Evolutionary conservation across 495 filamentous ascomycete species (phyloP).

Genomic region (Neurospora sp.): DNA sequence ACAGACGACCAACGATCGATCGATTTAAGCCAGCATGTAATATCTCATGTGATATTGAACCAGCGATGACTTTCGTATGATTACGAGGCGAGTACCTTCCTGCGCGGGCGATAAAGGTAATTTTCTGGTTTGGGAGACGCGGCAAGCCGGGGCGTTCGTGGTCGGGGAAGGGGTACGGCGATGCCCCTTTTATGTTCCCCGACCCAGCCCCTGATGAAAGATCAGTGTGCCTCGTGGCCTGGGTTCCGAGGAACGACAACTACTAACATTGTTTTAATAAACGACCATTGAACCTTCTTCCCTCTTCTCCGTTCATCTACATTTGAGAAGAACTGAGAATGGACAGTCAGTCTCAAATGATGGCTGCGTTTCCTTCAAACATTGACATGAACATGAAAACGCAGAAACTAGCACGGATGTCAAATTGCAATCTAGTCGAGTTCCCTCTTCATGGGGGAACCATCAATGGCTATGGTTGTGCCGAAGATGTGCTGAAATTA

Average conservation of each 20-base stretch:
- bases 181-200: background rate
- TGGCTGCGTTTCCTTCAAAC: background rate
- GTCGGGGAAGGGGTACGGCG: background rate
- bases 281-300: background rate
- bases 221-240: background rate
- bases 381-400: background rate
- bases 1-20: background rate
- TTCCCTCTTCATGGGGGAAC: slow-evolving; percentile 22
- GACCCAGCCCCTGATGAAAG: background rate
- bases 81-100: background rate
- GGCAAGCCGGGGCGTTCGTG: background rate
- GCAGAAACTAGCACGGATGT: slow-evolving; percentile 78
- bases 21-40: background rate
- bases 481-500: slow-evolving; percentile 64
- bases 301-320: background rate
- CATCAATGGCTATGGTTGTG: slow-evolving; percentile 79
- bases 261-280: slow-evolving; percentile 7
- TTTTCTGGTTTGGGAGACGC: background rate
- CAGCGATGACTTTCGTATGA: background rate
- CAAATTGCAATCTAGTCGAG: slow-evolving; percentile 85
- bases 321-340: background rate
- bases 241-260: background rate
- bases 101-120: background rate
- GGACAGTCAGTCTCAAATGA: background rate
- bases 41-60: background rate